phyloP scores from a whole-genome alignment of 2,329 filamentous ascomycete species.

The Talaromyces rugulosus region DNA sequence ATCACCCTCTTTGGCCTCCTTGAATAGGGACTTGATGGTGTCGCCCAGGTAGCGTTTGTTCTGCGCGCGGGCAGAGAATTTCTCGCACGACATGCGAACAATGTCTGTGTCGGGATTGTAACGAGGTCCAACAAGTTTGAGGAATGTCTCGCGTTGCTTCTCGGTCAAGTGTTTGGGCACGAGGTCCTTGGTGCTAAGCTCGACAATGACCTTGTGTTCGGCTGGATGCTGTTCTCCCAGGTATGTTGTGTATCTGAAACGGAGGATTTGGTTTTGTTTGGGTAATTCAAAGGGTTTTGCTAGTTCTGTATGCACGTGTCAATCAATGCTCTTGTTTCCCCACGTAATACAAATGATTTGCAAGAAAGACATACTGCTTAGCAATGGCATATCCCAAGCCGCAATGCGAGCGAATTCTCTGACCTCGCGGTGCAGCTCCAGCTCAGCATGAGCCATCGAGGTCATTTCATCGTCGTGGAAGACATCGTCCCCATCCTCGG shows the following conservation, averaged over 20 bases:
- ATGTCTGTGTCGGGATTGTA: slow-evolving; percentile 82
- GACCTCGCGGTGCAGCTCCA: slow-evolving; percentile 83
- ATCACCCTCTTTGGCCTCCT: slow-evolving; percentile 74
- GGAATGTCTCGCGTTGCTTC: slow-evolving; percentile 71
- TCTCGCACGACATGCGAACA: slow-evolving; percentile 87
- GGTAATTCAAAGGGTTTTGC: slow-evolving; percentile 78
- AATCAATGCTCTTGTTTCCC: neutral
- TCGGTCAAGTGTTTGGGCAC: slow-evolving; percentile 55
- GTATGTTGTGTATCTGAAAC: slow-evolving; percentile 96
- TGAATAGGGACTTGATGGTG: slow-evolving; percentile 67
- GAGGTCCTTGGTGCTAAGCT: slow-evolving; percentile 75
- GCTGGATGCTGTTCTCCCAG: slow-evolving; percentile 92
- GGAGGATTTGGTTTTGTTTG: slow-evolving; percentile 61
- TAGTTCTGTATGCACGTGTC: slow-evolving; percentile 56
- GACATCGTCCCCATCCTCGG: slow-evolving; percentile 53
- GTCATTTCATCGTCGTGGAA: slow-evolving; percentile 77
- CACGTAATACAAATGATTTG: slow-evolving; percentile 2
- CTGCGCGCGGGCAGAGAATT: slow-evolving; percentile 82
- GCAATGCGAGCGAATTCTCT: slow-evolving; percentile 82
- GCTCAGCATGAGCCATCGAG: slow-evolving; percentile 74
- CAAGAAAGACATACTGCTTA: slow-evolving; percentile 63
- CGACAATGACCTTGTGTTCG: slow-evolving; percentile 87
- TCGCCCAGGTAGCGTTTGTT: slow-evolving; percentile 95
- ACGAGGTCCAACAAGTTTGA: slow-evolving; percentile 78
- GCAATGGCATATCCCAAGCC: slow-evolving; percentile 92